A percentile compares a stretch with the other conserved stretches of the same genome.
Conservation (phyloP, 169 alveolate genomes). For the Plasmodium gonderi region DNA sequence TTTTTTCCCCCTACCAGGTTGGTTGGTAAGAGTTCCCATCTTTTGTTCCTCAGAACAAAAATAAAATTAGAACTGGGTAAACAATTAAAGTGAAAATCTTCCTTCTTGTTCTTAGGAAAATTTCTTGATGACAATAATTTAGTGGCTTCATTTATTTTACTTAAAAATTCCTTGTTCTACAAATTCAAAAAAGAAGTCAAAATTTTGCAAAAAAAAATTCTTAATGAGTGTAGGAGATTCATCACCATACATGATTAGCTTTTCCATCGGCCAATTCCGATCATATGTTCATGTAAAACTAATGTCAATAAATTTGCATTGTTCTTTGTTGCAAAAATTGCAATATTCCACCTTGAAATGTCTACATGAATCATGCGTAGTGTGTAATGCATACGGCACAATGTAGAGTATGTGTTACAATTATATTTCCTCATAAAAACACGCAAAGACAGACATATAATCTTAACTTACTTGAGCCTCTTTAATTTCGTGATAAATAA, state of each 20-base stretch:
- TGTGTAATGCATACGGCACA: no score
- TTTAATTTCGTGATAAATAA: conserved; percentile 22
- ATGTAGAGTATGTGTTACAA: background rate
- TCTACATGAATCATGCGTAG: background rate
- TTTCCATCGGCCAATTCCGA: no score
- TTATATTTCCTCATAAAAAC: background rate
- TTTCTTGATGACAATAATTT: conserved; percentile 19
- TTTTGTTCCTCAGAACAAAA: conserved; percentile 31
- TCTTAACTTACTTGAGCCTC: conserved; percentile 28
- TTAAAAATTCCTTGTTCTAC: conserved; percentile 24
- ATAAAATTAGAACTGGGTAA: conserved; percentile 39
- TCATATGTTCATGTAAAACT: no score
- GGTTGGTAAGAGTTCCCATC: conserved; percentile 60
- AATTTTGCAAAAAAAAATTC: no score
- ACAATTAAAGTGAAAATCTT: conserved; percentile 28
- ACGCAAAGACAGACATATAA: background rate
- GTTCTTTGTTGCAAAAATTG: background rate
- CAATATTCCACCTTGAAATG: background rate
- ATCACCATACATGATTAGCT: no score
- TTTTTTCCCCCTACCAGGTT: conserved; percentile 10
- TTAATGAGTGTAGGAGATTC: no score
- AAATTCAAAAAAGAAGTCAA: background rate
- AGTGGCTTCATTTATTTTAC: conserved; percentile 38
- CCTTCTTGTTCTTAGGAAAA: conserved; percentile 26
- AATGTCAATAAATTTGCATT: background rate